Base-by-base conservation (phyloP, 2,329 filamentous ascomycete genomes). In the Madurella fahalii region DNA sequence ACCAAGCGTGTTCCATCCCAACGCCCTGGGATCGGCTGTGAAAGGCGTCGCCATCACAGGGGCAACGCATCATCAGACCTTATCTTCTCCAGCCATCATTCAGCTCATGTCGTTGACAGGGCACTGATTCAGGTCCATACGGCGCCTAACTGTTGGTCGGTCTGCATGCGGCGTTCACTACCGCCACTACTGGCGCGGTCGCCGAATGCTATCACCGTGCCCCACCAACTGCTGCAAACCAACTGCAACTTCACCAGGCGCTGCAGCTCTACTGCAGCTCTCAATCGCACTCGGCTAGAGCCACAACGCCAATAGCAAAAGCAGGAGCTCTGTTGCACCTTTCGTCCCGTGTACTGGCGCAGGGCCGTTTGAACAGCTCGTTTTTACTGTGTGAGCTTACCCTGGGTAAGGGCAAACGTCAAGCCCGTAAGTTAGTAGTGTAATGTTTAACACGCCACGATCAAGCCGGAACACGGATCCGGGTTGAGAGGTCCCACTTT, bases 251-350 rank as follows among this genome's bases (percentile, higher is more conserved):
- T 15, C 34, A 16, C 47, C 17, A 11, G 20, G 40, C 15, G 42
- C 30, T 54, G 43, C 47, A 43, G 41, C 42, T 30, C 41, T 50
- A 0, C 42, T 54, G 42, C 52, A 54, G n/a, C 47, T 25, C 39
- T 43, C 43, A n/a, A n/a, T 25, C 42, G 13, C 17, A 20, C 42
- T 42, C 25, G 42, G 52, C 34, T 49, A 45, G 46, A 44, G n/a
- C n/a, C 20, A 15, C 34, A 20, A 25, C 31, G 18, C 40, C 40
- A 37, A 30, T 13, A 40, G n/a, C 20, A 32, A 31, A 5, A n/a
- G 11, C 5, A 15, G 17, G 8, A 5, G 13, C 25, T n/a, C 39
- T 34, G 47, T 11, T 31, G n/a, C 30, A 11, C n/a, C 44, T 9
- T 50, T 20, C 12, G 25, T 31, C 41, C 17, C 37, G 31, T 20